Base-by-base conservation (phyloP, 768 basidiomycete genomes). In the Tulasnella sp. region DNA sequence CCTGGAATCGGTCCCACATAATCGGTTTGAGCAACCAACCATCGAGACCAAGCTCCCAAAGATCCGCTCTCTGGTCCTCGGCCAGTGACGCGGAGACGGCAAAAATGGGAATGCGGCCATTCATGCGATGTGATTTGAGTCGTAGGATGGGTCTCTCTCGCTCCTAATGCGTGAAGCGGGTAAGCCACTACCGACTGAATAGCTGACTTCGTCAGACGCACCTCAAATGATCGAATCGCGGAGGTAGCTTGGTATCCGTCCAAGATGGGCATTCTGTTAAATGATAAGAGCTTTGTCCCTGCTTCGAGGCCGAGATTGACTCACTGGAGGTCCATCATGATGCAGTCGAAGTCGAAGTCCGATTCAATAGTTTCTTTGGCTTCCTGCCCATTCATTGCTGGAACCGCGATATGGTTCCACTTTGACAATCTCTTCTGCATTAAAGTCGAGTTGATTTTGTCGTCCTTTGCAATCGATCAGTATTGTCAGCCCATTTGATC, bases 21-120 rank as follows among this genome's bases (percentile, higher is more conserved):
- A 95, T 91, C 0, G 94, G 94, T 84, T 95, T 95, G 81, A 95
- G 85, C 24, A 94, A 89, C 93, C 93, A 96, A 5, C 94, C 94
- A 83, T 94, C 93, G 83, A 94, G 88, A 56, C 93, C 91, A 71
- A 87, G 84, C 18, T 86, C 83, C 10, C 86, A 84, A 75, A 94
- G 85, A 77, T 91, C 88, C 0, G 87, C 84, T 4, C 90, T 87
- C 82, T 92, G 90, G 24, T 84, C 85, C 81, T 92, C 91, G 48
- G 85, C 83, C 12, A 94, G 86, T 18, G 92, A 93, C 0, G 93
- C 93, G 2, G 92, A 93, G 21, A 96, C 93, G 39, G 93, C 94
- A 80, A 96, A 91, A 75, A 95, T 92, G 7, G 93, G 93, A 71
- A 94, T 89, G 16, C 92, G 89, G 0, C 89, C 90, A 82, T 92